Base-by-base conservation (phyloP, 2,329 filamentous ascomycete species). In the Tolypocladium cylindrosporum region DNA sequence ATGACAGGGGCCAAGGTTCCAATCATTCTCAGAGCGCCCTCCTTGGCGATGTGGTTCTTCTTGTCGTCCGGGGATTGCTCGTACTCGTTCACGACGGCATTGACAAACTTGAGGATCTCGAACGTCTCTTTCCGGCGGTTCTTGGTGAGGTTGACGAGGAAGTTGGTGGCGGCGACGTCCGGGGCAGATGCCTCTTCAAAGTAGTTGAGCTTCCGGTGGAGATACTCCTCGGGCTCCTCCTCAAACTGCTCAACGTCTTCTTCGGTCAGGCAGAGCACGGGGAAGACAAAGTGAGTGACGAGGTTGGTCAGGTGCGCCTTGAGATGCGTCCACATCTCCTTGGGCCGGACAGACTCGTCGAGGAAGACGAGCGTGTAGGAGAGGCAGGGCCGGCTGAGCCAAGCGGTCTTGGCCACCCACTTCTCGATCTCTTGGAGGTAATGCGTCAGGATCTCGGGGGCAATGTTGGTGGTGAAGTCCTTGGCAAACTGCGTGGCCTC, bases 111-210 rank as follows among this genome's bases (percentile, higher is more conserved):
- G 63, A 99, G 83, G 55, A 99, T 90, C 61, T 91, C 90, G 67
- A 96, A 97, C 0, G 92, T 97, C 74, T 97, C 91, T 78, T 97
- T 96, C 75, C 93, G 89, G 65, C 94, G 86, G 67, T 88, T 86
- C 79, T 97, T 97, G 62, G 94, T 97, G 58, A 99, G 81, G 56
- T 91, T 93, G 60, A 97, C 89, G 56, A 99, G 79, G 79, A 99
- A 97, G 74, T 97, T 97, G 19, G 92, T 97, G 4, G 94, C 94
- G 3, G 94, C 90, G 58, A 97, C 90, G 71, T 97, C 94, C 8
- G 94, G 94, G 19, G 94, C 88, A 0, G 93, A 96, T 5, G 96
- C 90, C 69, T 99, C 94, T 74, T 99, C 94, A 71, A 96, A 99
- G 70, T 93, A 97, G 74, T 97, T 99, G 60, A 99, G 81, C 73